A percentile compares a stretch with the other conserved stretches of the same genome.
Evolutionary conservation across 768 basidiomycete species (phyloP).

Genomic region (Tulasnella sp.): DNA sequence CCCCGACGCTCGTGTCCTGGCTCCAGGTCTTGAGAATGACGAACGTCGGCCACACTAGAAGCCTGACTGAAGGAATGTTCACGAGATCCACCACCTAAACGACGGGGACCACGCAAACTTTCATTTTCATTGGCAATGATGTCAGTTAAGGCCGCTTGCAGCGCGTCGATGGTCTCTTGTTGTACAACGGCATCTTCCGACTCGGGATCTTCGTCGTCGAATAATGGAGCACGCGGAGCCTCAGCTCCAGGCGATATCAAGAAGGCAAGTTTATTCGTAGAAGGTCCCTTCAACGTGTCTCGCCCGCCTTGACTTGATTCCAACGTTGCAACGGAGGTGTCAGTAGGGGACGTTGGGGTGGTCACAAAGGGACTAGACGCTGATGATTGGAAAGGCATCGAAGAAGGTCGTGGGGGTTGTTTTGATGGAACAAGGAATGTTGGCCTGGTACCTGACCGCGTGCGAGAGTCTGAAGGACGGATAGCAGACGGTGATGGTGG

Average conservation of each 20-base stretch:
- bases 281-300: not conserved
- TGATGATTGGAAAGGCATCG: conserved; percentile 7
- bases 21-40: conserved; percentile 24
- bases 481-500: not conserved
- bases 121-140: conserved; percentile 76
- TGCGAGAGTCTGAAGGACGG: not conserved
- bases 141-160: conserved; percentile 89
- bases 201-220: conserved; percentile 56
- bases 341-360: not conserved
- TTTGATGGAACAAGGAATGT: conserved; percentile 16
- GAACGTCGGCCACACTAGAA: conserved; percentile 28
- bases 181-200: conserved; percentile 44
- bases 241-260: conserved; percentile 58
- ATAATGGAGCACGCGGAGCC: conserved; percentile 54
- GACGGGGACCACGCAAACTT: not conserved
- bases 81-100: not conserved
- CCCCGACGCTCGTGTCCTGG: not conserved
- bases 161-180: conserved; percentile 83
- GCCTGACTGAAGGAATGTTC: not conserved
- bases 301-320: not conserved
- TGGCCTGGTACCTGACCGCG: conserved; percentile 6
- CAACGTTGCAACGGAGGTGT: not conserved
- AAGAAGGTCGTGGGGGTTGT: conserved; percentile 7
- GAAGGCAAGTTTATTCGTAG: conserved; percentile 49
- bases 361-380: not conserved